Conservation (phyloP, 2,329 filamentous ascomycete genomes). For the Clarireedia homoeocarpa region DNA sequence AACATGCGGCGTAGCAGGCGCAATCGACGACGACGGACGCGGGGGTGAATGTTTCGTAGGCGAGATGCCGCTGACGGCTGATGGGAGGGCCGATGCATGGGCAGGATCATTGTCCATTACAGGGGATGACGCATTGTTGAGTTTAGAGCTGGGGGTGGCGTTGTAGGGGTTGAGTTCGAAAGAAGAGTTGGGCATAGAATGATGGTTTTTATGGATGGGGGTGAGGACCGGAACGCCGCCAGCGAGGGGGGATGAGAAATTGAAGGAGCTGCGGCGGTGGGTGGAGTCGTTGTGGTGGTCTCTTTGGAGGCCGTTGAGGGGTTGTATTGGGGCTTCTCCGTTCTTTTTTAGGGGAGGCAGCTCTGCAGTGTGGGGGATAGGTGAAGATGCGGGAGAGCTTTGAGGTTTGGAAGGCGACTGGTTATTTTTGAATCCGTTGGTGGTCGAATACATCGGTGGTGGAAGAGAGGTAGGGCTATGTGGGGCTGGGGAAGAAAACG, state of each 20-base stretch:
- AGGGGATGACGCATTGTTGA: slow-evolving; percentile 8
- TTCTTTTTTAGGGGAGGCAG: slow-evolving; percentile 12
- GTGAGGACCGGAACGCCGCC: slow-evolving; percentile 23
- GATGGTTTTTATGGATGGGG: slow-evolving; percentile 18
- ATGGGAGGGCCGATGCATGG: slow-evolving; percentile 25
- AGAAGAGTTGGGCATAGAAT: slow-evolving; percentile 11
- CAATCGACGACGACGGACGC: slow-evolving; percentile 19
- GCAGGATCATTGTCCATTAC: slow-evolving; percentile 11
- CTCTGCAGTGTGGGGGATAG: slow-evolving; percentile 10
- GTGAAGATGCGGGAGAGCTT: slow-evolving; percentile 7
- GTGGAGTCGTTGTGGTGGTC: slow-evolving; percentile 14
- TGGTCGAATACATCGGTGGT: slow-evolving; percentile 24
- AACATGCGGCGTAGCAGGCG: slow-evolving; percentile 33
- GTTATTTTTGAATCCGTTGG: slow-evolving; percentile 16
- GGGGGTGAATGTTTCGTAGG: slow-evolving; percentile 38
- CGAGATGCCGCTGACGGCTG: slow-evolving; percentile 33
- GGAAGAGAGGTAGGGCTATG: slow-evolving; percentile 29
- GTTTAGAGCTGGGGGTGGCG: slow-evolving; percentile 4
- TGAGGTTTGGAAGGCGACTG: slow-evolving; percentile 7
- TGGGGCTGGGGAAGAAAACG: slow-evolving; percentile 27
- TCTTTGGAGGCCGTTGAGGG: slow-evolving; percentile 13
- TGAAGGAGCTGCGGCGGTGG: slow-evolving; percentile 22
- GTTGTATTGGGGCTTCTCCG: slow-evolving; percentile 6
- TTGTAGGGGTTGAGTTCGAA: slow-evolving; percentile 10
- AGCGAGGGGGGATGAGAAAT: slow-evolving; percentile 25